These are phyloP conservation scores for Yarrowia galli DNA, from an alignment of 1,139 yeast species.

Conservation along the genomic window DNA sequence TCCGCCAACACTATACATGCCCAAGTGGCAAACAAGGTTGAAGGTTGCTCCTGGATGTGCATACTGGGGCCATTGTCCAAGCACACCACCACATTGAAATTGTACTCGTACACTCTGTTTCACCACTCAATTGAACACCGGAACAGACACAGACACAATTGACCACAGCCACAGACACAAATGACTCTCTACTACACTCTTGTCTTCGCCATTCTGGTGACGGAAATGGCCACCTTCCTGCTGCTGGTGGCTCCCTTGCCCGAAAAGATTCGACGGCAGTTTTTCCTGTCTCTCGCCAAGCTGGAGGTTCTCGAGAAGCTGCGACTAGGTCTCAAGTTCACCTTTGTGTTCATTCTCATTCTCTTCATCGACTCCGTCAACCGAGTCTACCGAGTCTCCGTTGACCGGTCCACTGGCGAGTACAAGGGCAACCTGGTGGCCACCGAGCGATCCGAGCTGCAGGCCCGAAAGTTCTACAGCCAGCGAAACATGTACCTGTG, in stretches of 20 bases:
- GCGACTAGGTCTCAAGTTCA: constrained; percentile 79
- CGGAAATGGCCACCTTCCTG: constrained; percentile 84
- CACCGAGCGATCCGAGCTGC: constrained; percentile 74
- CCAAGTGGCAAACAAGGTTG: constrained; percentile 36
- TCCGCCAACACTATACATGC: background rate
- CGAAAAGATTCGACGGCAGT: constrained; percentile 69
- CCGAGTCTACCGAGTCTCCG: constrained; percentile 69
- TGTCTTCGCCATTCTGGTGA: constrained; percentile 75
- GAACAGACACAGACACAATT: too few relatives aligned
- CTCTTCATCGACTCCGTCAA: constrained; percentile 89
- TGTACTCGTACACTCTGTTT: background rate
- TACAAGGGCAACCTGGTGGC: constrained; percentile 42
- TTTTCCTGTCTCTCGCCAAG: constrained; percentile 67
- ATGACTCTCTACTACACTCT: constrained; percentile 80
- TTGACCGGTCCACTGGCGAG: constrained; percentile 40
- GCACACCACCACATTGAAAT: too few relatives aligned
- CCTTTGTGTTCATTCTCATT: constrained; percentile 75
- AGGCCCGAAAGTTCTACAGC: constrained; percentile 90
- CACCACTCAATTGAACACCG: background rate
- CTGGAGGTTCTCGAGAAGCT: constrained; percentile 78
- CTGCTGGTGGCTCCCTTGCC: constrained; percentile 88
- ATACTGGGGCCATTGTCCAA: constrained; percentile 26
- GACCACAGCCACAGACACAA: constrained; percentile 8
- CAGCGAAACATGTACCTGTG: constrained; percentile 97
- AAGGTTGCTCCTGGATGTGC: constrained; percentile 30